Conservation (phyloP, 1,139 yeast species). For the Geotrichum phurueaensis region DNA sequence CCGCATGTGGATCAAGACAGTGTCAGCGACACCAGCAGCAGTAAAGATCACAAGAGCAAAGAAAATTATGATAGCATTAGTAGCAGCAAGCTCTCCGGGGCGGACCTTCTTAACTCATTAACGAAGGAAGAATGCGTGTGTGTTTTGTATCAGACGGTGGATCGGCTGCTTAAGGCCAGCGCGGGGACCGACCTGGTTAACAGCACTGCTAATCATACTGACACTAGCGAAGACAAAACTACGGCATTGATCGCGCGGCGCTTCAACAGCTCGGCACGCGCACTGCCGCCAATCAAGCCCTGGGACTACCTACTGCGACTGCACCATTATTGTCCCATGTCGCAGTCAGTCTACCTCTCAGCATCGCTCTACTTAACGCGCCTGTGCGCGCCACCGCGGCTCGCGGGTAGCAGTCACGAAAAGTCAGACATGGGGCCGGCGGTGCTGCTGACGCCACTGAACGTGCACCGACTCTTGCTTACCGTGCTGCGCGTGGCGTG, state of each 20-base stretch:
- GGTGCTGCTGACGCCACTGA: slow-evolving; percentile 37
- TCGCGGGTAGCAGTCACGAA: slow-evolving; percentile 33
- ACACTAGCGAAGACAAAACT: neutral
- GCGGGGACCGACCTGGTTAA: neutral
- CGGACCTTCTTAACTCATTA: neutral
- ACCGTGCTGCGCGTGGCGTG: slow-evolving; percentile 48
- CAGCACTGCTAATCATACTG: neutral
- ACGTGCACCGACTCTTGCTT: slow-evolving; percentile 46
- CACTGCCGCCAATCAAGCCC: slow-evolving; percentile 16
- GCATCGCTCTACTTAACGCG: slow-evolving; percentile 37
- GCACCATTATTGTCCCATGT: slow-evolving; percentile 41
- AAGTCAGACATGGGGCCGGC: slow-evolving; percentile 40
- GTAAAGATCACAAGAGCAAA: neutral
- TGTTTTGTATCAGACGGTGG: neutral
- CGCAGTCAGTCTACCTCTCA: slow-evolving; percentile 41
- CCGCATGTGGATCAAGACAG: neutral
- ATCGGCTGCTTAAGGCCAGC: neutral
- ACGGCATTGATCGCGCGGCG: neutral
- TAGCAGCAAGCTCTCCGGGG: neutral
- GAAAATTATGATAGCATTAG: too few relatives aligned
- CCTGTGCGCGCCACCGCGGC: slow-evolving; percentile 28
- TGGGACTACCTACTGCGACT: slow-evolving; percentile 38
- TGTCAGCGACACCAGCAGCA: neutral
- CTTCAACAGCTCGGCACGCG: neutral
- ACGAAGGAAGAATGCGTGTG: neutral